These are phyloP conservation scores for Austroboletus eburneus DNA, from an alignment of 768 basidiomycete species.

Conservation along the genomic window DNA sequence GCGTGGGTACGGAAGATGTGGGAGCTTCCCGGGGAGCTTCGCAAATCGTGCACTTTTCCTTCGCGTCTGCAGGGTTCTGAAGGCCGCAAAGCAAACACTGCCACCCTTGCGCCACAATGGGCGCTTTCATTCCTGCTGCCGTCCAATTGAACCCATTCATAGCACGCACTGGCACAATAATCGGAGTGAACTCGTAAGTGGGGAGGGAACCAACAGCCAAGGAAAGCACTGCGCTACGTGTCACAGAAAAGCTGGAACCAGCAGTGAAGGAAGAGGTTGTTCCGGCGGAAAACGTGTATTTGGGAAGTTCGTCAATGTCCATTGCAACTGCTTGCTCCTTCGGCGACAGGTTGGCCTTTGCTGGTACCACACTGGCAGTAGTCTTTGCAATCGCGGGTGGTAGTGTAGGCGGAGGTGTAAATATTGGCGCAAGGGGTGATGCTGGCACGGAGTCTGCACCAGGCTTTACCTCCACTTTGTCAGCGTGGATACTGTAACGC, in stretches of 20 bases:
- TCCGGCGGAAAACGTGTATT: conserved; percentile 27
- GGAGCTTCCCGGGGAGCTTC: conserved; percentile 34
- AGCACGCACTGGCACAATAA: conserved; percentile 15
- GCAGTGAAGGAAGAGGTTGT: conserved; percentile 11
- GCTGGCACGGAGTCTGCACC: conserved; percentile 7
- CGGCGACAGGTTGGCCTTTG: conserved; percentile 23
- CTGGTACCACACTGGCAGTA: conserved; percentile 4
- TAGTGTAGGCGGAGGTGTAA: conserved; percentile 28
- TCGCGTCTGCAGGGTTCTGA: conserved; percentile 34
- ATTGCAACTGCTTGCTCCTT: conserved; percentile 28
- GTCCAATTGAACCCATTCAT: conserved; percentile 54
- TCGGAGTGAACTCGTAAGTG: conserved; percentile 32
- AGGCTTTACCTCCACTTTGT: conserved; percentile 38
- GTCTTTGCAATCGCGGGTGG: not conserved
- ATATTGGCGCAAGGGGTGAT: conserved; percentile 12
- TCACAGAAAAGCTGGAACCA: conserved; percentile 19
- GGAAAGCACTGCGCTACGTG: conserved; percentile 37
- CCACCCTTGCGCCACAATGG: conserved; percentile 42
- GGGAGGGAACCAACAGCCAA: conserved; percentile 45
- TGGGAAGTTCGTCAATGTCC: conserved; percentile 32
- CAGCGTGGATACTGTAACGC: conserved; percentile 65
- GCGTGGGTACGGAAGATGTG: conserved; percentile 7
- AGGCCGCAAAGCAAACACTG: conserved; percentile 51
- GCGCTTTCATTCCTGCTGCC: conserved; percentile 54
- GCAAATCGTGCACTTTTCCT: conserved; percentile 44